Conservation (phyloP, 805 yeast species). For the Blastobotrys mokoenaii region DNA sequence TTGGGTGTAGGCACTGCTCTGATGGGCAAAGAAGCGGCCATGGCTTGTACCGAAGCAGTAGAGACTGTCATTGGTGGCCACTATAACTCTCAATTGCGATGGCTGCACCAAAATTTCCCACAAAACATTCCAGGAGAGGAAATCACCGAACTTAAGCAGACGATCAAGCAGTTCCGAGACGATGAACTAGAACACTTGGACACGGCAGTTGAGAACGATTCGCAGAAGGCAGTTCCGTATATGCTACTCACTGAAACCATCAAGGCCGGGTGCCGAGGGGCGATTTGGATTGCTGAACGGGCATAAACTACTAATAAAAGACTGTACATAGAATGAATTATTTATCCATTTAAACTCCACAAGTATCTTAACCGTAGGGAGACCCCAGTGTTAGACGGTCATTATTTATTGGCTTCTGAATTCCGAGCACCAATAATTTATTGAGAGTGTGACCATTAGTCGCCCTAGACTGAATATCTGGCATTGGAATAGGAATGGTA, state of each 20-base stretch:
- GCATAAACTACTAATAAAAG: conserved; percentile 34
- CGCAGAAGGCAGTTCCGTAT: conserved; percentile 89
- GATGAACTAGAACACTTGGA: conserved; percentile 93
- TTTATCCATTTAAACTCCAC: background rate
- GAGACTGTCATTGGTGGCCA: conserved; percentile 97
- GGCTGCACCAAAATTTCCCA: conserved; percentile 58
- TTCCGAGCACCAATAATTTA: too few relatives aligned
- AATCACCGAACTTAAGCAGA: conserved; percentile 45
- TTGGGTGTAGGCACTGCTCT: conserved; percentile 84
- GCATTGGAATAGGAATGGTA: too few relatives aligned
- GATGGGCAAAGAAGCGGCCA: conserved; percentile 89
- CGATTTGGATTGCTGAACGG: conserved; percentile 87
- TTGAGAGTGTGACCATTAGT: too few relatives aligned
- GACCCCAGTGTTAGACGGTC: too few relatives aligned
- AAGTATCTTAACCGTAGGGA: too few relatives aligned
- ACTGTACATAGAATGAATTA: background rate
- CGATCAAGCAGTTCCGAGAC: conserved; percentile 74
- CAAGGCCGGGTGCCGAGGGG: conserved; percentile 73
- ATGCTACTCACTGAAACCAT: conserved; percentile 81
- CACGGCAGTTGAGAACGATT: conserved; percentile 87
- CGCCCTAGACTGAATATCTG: too few relatives aligned
- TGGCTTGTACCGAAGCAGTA: conserved; percentile 99
- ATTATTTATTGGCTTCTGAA: too few relatives aligned
- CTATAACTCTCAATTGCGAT: conserved; percentile 82
- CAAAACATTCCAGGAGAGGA: conserved; percentile 43